phyloP scores from a whole-genome alignment of 2,329 filamentous ascomycete species.

The Cercospora beticola region DNA sequence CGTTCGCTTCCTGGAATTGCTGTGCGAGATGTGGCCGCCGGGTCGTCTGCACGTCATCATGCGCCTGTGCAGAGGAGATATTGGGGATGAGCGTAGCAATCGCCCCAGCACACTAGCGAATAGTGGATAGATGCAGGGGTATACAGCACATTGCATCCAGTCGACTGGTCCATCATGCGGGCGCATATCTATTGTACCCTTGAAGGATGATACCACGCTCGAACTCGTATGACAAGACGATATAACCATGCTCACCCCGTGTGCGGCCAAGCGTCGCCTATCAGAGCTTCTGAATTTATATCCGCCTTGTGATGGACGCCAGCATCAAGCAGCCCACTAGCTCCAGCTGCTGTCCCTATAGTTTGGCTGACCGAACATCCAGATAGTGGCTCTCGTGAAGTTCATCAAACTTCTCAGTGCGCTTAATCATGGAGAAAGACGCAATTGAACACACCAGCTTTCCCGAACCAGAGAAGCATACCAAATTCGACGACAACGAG shows the following conservation, averaged over 20 bases:
- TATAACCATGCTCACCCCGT: background rate
- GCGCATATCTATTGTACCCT: background rate
- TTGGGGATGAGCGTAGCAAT: background rate
- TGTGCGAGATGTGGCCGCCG: background rate
- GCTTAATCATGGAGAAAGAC: background rate
- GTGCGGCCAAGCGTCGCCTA: constrained; percentile 11
- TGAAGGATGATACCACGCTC: background rate
- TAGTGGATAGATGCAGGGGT: background rate
- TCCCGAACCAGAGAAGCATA: constrained; percentile 20
- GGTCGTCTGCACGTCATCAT: constrained; percentile 4
- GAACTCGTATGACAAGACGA: background rate
- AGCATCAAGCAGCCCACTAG: background rate
- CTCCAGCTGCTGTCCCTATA: background rate
- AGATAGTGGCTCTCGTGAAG: background rate
- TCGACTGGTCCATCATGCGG: background rate
- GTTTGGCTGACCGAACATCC: background rate
- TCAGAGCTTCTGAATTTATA: background rate
- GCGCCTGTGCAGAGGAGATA: background rate
- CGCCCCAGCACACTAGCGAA: background rate
- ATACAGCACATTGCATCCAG: background rate
- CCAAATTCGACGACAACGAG: constrained; percentile 44
- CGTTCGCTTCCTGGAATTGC: background rate
- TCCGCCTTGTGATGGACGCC: background rate
- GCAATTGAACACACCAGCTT: background rate
- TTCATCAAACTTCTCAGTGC: background rate